Evolutionary conservation across 2,329 filamentous ascomycete species (phyloP).

Genomic region (Piedraia hortae): DNA sequence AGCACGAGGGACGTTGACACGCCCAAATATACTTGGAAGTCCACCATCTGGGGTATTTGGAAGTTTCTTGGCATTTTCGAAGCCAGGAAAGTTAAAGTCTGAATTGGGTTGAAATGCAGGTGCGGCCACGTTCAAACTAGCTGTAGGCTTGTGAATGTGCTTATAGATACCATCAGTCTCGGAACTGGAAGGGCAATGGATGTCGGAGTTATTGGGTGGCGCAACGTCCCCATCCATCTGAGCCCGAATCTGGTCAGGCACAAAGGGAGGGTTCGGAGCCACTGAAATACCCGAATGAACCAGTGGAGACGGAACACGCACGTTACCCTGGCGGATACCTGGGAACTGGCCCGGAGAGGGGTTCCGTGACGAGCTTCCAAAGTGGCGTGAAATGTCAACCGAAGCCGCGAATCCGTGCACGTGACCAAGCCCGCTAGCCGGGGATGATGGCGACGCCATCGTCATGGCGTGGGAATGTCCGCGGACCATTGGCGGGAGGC

Average conservation of each 20-base stretch:
- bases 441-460: slow-evolving; percentile 45
- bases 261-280: too few relatives aligned
- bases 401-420: slow-evolving; percentile 48
- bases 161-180: too few relatives aligned
- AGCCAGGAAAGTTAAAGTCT: slow-evolving; percentile 7
- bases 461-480: slow-evolving; percentile 27
- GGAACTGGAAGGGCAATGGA: too few relatives aligned
- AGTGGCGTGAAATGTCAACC: slow-evolving; percentile 19
- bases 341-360: too few relatives aligned
- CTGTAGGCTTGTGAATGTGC: too few relatives aligned
- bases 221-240: slow-evolving; percentile 20
- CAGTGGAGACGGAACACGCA: too few relatives aligned
- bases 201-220: too few relatives aligned
- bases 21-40: slow-evolving; percentile 12
- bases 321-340: too few relatives aligned
- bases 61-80: slow-evolving; percentile 3
- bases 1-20: slow-evolving; percentile 31
- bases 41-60: slow-evolving; percentile 3
- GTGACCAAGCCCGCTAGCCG: slow-evolving; percentile 28
- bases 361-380: too few relatives aligned
- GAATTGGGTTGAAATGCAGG: slow-evolving; percentile 4
- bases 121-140: too few relatives aligned
- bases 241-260: slow-evolving; percentile 10
- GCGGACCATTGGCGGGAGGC: slow-evolving; percentile 9
- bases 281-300: too few relatives aligned